A percentile compares a stretch with the other conserved stretches of the same genome.
Evolutionary conservation across 2,329 filamentous ascomycete species (phyloP).

Genomic region (Grosmannia huntii): DNA sequence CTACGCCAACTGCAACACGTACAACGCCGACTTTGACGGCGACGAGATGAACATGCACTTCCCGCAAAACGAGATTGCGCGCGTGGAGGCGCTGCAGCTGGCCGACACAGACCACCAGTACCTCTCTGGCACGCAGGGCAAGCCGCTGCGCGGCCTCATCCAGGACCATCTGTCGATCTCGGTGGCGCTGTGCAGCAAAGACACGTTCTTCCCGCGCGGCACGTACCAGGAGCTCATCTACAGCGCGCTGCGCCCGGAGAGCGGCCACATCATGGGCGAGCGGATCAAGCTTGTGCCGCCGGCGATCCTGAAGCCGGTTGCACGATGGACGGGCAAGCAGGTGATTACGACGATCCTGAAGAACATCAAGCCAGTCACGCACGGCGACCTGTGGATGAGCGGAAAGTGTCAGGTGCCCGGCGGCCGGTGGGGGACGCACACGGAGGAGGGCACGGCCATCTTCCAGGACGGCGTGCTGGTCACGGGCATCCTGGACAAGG

Average conservation of each 20-base stretch:
- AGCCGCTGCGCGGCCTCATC: constrained; percentile 87
- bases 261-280: constrained; percentile 72
- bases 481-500: constrained; percentile 87
- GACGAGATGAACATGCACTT: constrained; percentile 99
- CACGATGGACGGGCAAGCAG: constrained; percentile 92
- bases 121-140: constrained; percentile 82
- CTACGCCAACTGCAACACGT: constrained; percentile 98
- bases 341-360: constrained; percentile 84
- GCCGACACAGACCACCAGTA: constrained; percentile 98
- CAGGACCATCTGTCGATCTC: constrained; percentile 97
- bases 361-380: constrained; percentile 72
- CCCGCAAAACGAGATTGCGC: constrained; percentile 88
- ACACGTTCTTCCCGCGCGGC: constrained; percentile 77
- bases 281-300: constrained; percentile 71
- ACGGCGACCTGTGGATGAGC: constrained; percentile 64
- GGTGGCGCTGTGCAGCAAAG: constrained; percentile 78
- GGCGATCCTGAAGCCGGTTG: constrained; percentile 66
- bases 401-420: constrained; percentile 67
- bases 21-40: constrained; percentile 98
- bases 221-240: constrained; percentile 95
- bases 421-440: constrained; percentile 64
- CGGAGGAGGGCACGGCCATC: constrained; percentile 69
- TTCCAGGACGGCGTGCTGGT: constrained; percentile 82
- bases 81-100: constrained; percentile 83
- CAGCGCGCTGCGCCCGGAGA: constrained; percentile 76